Conservation (phyloP, 768 basidiomycete genomes). For the Tricholoma sp. region DNA sequence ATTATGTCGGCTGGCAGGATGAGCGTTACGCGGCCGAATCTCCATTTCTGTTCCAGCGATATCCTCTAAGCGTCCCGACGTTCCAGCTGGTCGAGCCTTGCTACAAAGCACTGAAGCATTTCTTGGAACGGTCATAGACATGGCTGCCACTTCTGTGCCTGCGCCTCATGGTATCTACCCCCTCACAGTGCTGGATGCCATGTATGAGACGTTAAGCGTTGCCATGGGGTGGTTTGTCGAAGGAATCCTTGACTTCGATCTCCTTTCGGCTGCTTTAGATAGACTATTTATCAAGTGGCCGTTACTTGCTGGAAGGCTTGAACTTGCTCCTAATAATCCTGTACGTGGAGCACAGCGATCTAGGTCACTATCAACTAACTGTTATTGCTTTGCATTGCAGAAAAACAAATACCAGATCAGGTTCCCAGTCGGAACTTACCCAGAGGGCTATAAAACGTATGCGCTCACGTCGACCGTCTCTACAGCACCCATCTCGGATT, state of each 20-base stretch:
- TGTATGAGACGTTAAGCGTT: constrained; percentile 33
- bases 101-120: too few relatives aligned
- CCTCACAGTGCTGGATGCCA: constrained; percentile 31
- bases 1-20: too few relatives aligned
- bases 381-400: constrained; percentile 6
- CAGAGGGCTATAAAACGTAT: constrained; percentile 29
- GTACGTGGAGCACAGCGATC: not conserved
- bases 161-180: constrained; percentile 13
- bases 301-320: constrained; percentile 25
- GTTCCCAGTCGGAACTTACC: constrained; percentile 32
- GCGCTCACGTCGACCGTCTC: constrained; percentile 31
- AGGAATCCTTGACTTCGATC: constrained; percentile 29
- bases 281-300: constrained; percentile 30
- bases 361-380: too few relatives aligned
- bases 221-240: constrained; percentile 41
- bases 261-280: constrained; percentile 24
- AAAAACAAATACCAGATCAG: constrained; percentile 30
- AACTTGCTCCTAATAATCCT: constrained; percentile 14
- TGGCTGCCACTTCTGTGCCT: not conserved
- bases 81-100: too few relatives aligned
- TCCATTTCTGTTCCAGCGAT: too few relatives aligned
- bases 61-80: too few relatives aligned
- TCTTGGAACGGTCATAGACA: not conserved
- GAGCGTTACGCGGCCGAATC: too few relatives aligned
- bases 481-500: constrained; percentile 29